A percentile compares a stretch with the other conserved stretches of the same genome.
phyloP scores from a whole-genome alignment of 164 flowering plant genomes.

The Kalanchoe fedtschenkoi region DNA sequence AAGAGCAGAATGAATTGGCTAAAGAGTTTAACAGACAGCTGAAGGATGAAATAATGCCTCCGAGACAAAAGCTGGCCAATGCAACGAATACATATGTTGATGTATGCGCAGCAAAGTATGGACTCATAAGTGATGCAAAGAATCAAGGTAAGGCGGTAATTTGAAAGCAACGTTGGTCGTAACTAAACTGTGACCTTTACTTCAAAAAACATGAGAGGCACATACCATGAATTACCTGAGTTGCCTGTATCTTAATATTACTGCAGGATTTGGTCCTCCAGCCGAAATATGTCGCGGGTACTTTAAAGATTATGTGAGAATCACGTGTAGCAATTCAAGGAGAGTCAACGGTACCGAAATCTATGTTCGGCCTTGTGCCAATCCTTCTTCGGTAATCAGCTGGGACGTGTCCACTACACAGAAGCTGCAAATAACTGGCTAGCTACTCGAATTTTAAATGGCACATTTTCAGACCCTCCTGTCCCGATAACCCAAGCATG shows the following conservation, averaged over 20 bases:
- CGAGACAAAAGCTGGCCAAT: background rate
- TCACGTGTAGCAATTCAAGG: background rate
- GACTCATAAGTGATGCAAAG: constrained; percentile 1
- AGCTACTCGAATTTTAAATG: constrained; percentile 5
- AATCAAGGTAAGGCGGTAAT: background rate
- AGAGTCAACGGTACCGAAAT: constrained; percentile 9
- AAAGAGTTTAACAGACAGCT: constrained; percentile 9
- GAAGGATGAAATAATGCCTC: constrained; percentile 3
- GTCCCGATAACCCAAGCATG: constrained; percentile 3
- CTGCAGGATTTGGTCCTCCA: constrained; percentile 9
- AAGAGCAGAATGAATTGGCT: constrained; percentile 3
- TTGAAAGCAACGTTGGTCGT: background rate
- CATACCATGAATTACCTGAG: background rate
- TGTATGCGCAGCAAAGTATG: constrained; percentile 8
- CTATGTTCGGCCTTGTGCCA: constrained; percentile 1
- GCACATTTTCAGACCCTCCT: constrained; percentile 8
- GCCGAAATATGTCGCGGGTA: constrained; percentile 6
- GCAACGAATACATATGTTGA: constrained; percentile 9
- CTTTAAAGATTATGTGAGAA: constrained; percentile 1
- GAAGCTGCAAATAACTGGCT: constrained; percentile 12
- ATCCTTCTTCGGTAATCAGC: constrained; percentile 9
- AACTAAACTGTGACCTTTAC: background rate
- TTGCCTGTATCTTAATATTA: background rate
- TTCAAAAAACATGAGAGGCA: background rate
- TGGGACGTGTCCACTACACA: constrained; percentile 14